Conservation (phyloP, 1,139 yeast species). For the Yamadazyma friedrichii region DNA sequence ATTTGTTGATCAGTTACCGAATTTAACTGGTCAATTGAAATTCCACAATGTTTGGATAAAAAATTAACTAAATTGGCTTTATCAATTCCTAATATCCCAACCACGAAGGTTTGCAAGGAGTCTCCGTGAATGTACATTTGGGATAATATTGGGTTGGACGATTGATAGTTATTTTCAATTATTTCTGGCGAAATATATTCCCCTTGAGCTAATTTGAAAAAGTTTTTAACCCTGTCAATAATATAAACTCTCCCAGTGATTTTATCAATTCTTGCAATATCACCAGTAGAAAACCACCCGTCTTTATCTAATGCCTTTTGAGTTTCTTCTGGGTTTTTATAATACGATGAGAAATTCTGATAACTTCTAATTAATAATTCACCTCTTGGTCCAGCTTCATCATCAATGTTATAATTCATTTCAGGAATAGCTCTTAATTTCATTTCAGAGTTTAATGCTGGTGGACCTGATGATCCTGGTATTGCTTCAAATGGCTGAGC, state of each 20-base stretch:
- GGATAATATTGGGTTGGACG: conserved; percentile 29
- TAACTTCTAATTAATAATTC: conserved; percentile 41
- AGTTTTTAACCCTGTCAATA: conserved; percentile 44
- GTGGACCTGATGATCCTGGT: conserved; percentile 45
- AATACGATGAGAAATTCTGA: conserved; percentile 38
- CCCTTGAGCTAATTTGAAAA: conserved; percentile 46
- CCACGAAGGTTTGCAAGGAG: conserved; percentile 56
- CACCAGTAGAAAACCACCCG: conserved; percentile 49
- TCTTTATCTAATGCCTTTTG: conserved; percentile 51
- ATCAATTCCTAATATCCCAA: conserved; percentile 62
- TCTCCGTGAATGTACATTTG: conserved; percentile 58
- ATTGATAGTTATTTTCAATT: conserved; percentile 38
- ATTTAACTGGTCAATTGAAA: conserved; percentile 15
- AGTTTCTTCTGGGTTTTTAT: conserved; percentile 40
- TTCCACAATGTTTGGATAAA: conserved; percentile 18
- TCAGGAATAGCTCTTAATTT: conserved; percentile 38
- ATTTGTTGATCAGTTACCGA: conserved; percentile 20
- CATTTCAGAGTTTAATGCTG: conserved; percentile 34
- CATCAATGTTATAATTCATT: conserved; percentile 33
- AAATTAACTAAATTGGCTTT: conserved; percentile 19
- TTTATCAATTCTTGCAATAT: conserved; percentile 32
- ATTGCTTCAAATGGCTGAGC: conserved; percentile 30
- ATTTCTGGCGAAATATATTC: conserved; percentile 45
- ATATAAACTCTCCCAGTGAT: conserved; percentile 28
- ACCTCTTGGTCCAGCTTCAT: conserved; percentile 40